Conservation (phyloP, 1,284 basidiomycete genomes). For the Apiotrichum sp. region DNA sequence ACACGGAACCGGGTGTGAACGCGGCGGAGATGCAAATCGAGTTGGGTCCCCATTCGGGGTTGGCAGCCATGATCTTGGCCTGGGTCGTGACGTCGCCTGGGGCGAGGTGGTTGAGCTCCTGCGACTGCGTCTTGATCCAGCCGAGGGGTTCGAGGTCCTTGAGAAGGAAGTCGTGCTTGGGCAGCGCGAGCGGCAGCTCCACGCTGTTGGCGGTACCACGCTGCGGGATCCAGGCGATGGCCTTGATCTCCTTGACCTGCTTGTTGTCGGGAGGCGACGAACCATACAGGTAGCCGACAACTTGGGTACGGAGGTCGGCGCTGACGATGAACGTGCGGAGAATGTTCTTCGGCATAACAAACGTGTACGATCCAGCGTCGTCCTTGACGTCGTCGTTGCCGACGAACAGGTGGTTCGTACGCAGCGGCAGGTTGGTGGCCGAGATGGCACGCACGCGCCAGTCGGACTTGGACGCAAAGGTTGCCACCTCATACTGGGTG, state of each 20-base stretch:
- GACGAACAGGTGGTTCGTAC: constrained; percentile 96
- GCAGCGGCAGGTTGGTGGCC: constrained; percentile 89
- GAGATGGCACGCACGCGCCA: constrained; percentile 97
- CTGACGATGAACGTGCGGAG: constrained; percentile 90
- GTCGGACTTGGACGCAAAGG: constrained; percentile 97
- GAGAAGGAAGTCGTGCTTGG: constrained; percentile 87
- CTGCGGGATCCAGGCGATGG: constrained; percentile 91
- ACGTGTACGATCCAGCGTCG: constrained; percentile 87
- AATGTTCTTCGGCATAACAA: constrained; percentile 96
- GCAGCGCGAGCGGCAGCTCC: constrained; percentile 77
- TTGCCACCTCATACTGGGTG: constrained; percentile 95
- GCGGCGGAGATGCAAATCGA: constrained; percentile 91
- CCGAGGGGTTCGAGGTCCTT: constrained; percentile 92
- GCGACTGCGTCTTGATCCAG: constrained; percentile 94
- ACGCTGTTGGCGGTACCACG: constrained; percentile 90
- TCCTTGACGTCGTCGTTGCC: constrained; percentile 98
- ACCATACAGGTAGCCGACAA: constrained; percentile 91
- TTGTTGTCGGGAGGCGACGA: constrained; percentile 90
- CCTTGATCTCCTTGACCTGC: constrained; percentile 98
- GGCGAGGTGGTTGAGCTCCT: constrained; percentile 86
- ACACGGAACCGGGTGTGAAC: constrained; percentile 97
- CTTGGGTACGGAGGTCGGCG: constrained; percentile 91
- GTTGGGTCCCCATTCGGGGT: constrained; percentile 89
- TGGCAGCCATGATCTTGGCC: constrained; percentile 92
- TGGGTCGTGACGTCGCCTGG: constrained; percentile 93